Conservation (phyloP, 2,329 filamentous ascomycete species). For the Passalora sequoiae region DNA sequence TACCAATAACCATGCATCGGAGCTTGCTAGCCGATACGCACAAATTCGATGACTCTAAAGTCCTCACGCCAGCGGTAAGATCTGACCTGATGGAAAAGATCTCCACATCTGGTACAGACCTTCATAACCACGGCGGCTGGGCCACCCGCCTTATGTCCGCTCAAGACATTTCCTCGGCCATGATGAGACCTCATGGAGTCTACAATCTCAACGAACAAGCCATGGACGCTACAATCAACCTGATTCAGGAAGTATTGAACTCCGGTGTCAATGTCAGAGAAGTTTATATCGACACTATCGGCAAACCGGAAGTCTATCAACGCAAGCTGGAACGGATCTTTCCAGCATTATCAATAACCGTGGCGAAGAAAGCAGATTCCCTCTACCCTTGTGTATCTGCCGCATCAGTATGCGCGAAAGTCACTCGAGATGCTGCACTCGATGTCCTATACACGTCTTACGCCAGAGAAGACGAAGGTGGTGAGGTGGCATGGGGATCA, state of each 20-base stretch:
- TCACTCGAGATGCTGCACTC: slow-evolving; percentile 84
- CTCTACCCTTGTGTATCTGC: slow-evolving; percentile 90
- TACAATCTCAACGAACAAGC: slow-evolving; percentile 97
- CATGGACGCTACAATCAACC: slow-evolving; percentile 79
- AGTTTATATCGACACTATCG: slow-evolving; percentile 94
- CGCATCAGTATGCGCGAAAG: slow-evolving; percentile 91
- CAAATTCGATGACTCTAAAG: slow-evolving; percentile 94
- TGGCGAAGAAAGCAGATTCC: slow-evolving; percentile 74
- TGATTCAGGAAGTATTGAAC: slow-evolving; percentile 73
- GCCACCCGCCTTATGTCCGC: slow-evolving; percentile 77
- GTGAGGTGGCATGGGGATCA: slow-evolving; percentile 64
- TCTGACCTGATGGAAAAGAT: slow-evolving; percentile 65
- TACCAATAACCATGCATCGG: slow-evolving; percentile 59
- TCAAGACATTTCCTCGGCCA: slow-evolving; percentile 71
- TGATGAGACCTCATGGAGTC: slow-evolving; percentile 58
- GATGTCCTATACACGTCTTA: slow-evolving; percentile 67
- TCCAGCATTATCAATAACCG: slow-evolving; percentile 55
- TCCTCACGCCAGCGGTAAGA: slow-evolving; percentile 74
- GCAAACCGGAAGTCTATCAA: slow-evolving; percentile 77
- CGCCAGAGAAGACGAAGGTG: slow-evolving; percentile 30
- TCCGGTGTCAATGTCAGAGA: slow-evolving; percentile 76
- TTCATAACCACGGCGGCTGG: slow-evolving; percentile 70
- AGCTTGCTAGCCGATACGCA: slow-evolving; percentile 71
- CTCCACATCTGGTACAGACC: slow-evolving; percentile 58
- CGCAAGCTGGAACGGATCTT: slow-evolving; percentile 77